Conservation (phyloP, 2,329 filamentous ascomycete genomes). For the Fusarium scirpi region DNA sequence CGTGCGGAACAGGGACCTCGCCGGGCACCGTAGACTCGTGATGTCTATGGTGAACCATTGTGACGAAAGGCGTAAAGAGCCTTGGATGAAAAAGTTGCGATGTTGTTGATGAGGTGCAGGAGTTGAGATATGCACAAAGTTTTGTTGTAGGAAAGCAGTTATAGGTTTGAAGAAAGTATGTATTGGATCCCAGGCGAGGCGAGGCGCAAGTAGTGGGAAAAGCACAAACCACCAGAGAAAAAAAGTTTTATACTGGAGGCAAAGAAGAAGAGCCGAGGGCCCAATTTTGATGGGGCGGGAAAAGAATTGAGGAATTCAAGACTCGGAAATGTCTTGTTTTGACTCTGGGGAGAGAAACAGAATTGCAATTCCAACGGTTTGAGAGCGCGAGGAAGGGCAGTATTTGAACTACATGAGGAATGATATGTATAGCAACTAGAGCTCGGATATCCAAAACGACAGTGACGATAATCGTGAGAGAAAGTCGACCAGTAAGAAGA, state of each 20-base stretch:
- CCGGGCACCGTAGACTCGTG: constrained; percentile 56
- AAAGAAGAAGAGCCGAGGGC: constrained; percentile 18
- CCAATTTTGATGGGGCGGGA: constrained; percentile 10
- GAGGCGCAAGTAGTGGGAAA: constrained; percentile 9
- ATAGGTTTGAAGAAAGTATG: constrained; percentile 1
- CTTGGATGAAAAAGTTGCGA: neutral
- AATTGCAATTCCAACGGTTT: neutral
- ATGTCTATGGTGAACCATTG: constrained; percentile 47
- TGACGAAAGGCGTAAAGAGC: constrained; percentile 11
- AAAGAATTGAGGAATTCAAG: constrained; percentile 19
- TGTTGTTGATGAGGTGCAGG: neutral
- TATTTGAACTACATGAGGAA: constrained; percentile 43
- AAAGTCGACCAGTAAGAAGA: constrained; percentile 41
- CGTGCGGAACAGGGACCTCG: constrained; percentile 67
- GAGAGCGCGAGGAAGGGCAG: constrained; percentile 38
- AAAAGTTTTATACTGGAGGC: constrained; percentile 24
- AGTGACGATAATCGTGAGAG: constrained; percentile 32
- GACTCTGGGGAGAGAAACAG: constrained; percentile 17
- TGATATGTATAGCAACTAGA: constrained; percentile 26
- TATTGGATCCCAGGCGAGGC: constrained; percentile 3
- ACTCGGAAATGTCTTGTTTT: constrained; percentile 21
- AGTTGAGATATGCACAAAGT: neutral
- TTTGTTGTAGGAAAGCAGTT: constrained; percentile 9
- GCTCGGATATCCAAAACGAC: constrained; percentile 31
- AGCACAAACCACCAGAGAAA: constrained; percentile 21